Evolutionary conservation across 1,139 yeast species (phyloP).

Genomic region (Saccharomycopsis hybrid): DNA sequence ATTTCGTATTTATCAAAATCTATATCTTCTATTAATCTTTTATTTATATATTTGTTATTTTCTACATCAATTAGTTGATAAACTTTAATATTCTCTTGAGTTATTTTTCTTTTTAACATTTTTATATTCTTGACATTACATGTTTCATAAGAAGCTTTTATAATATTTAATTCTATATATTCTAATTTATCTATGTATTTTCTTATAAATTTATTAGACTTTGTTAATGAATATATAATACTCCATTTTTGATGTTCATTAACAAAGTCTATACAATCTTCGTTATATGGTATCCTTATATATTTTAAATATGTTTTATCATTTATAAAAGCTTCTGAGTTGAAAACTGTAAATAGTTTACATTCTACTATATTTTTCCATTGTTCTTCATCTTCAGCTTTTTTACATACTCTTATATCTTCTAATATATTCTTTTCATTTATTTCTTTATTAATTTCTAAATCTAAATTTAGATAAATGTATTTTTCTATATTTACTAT

Average conservation of each 20-base stretch:
- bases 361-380: conserved; percentile 1
- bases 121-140: background rate
- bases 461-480: background rate
- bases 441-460: background rate
- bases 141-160: background rate
- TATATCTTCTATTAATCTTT: too few species aligned
- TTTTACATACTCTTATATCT: conserved; percentile 2
- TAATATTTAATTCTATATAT: background rate
- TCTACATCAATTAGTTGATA: background rate
- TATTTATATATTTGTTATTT: too few species aligned
- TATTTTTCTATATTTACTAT: background rate
- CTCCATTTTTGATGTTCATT: background rate
- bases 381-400: background rate
- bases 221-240: conserved; percentile 1
- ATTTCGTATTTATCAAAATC: background rate
- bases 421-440: conserved; percentile 1
- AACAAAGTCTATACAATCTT: background rate
- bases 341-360: background rate
- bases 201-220: background rate
- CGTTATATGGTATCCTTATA: background rate
- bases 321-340: background rate
- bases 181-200: background rate
- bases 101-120: background rate
- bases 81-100: background rate
- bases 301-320: background rate